Percentiles rank a stretch among this genome's conserved stretches.
phyloP scores from a whole-genome alignment of 768 basidiomycete species.

The Trametopsis cervina region DNA sequence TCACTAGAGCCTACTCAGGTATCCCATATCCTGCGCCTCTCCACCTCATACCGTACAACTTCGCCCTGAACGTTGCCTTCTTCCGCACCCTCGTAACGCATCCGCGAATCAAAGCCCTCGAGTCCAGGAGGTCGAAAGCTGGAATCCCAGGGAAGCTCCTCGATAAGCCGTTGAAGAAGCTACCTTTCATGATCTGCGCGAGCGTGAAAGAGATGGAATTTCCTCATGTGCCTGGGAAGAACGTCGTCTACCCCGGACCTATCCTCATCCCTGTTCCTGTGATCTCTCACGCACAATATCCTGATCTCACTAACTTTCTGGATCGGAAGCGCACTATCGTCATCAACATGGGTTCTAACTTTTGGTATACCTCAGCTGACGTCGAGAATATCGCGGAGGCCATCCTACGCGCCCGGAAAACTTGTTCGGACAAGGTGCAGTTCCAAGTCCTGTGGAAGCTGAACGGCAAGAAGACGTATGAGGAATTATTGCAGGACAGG shows the following conservation, averaged over 20 bases:
- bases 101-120: slow-evolving; percentile 9
- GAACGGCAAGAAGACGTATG: slow-evolving; percentile 9
- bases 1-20: slow-evolving; percentile 7
- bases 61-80: slow-evolving; percentile 8
- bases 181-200: slow-evolving; percentile 11
- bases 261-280: slow-evolving; percentile 6
- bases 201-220: slow-evolving; percentile 12
- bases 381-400: slow-evolving; percentile 4
- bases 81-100: slow-evolving; percentile 5
- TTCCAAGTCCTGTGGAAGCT: slow-evolving; percentile 16
- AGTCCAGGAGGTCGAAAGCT: slow-evolving; percentile 5
- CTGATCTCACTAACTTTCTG: slow-evolving; percentile 9
- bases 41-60: slow-evolving; percentile 9
- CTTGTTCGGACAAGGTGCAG: not conserved
- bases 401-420: slow-evolving; percentile 3
- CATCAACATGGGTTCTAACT: slow-evolving; percentile 12
- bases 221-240: slow-evolving; percentile 3
- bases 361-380: slow-evolving; percentile 10
- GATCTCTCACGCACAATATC: slow-evolving; percentile 1
- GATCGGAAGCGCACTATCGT: slow-evolving; percentile 7
- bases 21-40: slow-evolving; percentile 11
- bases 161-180: slow-evolving; percentile 5
- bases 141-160: slow-evolving; percentile 10
- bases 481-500: slow-evolving; percentile 3
- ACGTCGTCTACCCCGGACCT: slow-evolving; percentile 11